Evolutionary conservation across 116 monocot species (phyloP), one percentile per base, ranked within the genome.

Genomic region (Thalassia testudinum): DNA sequence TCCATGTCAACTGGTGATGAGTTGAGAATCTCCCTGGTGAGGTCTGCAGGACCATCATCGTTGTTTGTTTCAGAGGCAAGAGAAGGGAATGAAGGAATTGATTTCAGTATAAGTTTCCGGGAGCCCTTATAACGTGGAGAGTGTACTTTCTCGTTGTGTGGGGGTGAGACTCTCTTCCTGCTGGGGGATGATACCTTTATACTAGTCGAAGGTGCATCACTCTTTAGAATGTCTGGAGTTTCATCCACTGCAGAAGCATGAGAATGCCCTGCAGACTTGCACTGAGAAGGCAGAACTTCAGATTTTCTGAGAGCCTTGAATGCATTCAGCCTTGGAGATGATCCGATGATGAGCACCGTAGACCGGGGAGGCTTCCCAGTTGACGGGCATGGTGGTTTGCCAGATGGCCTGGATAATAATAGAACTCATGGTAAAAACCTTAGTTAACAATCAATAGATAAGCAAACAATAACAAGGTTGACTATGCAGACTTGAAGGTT

Each of bases 61-160:
- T 34, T 34, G 30, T 5, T 34, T 34, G 30, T 34, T 34, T 74
- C 70, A 51, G 28, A 25, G 43, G 16, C 61, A 21, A 86, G 86
- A 47, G 77, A 74, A 27, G 86, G 77, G 51, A 86, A 80, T 18
- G 82, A 70, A 48, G 82, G 82, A 27, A 87, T 82, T 12, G 82
- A 78, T 64, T 68, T 78, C 16, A 82, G 67, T 52, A 87, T 76
- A 61, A 87, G 52, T 52, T 76, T 87, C 58, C 82, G 47, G 15
- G 75, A 65, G 21, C 78, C 76, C 50, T 79, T 82, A 24, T 62
- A 59, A 26, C 19, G 68, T 18, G 82, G 75, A 19, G 78, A 70
- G 15, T 62, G 21, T 27, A 59, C 66, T 37, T 44, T 38, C 14
- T 40, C 70, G 34, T 37, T 57, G 17, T 68, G 71, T 34, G 86